Base-by-base conservation (phyloP, 2,329 filamentous ascomycete genomes). In the Raffaelea ambrosiae region DNA sequence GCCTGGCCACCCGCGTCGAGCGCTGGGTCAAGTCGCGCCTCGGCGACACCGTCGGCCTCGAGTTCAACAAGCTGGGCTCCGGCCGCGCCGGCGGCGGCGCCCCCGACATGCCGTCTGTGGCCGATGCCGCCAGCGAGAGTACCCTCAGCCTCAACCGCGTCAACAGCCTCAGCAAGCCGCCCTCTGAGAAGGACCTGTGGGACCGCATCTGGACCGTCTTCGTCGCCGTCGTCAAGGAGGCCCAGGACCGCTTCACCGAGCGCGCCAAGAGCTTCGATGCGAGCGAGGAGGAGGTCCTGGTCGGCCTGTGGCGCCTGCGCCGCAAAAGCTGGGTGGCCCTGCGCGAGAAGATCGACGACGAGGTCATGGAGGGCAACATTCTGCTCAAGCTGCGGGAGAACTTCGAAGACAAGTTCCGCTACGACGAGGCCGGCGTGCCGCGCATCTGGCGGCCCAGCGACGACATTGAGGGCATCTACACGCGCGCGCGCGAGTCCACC, bases 351-450 rank as follows among this genome's bases (percentile, higher is more conserved):
- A 86, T 98, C 53, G 91, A 97, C 33, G 93, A 98, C 61, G 93
- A 98, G 67, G 88, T 96, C 61, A 95, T 95, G 82, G 93, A 97
- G 68, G 91, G 91, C 59, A 98, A 97, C 61, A 82, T 98, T 47
- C 72, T 97, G 31, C 74, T 97, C 57, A 98, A 98, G 72, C 79
- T 98, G 45, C 82, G 93, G 33, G 93, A 98, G 66, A 97, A 96
- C 70, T 98, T 98, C 57, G 93, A 98, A 67, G 93, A 98, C 70
- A 96, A 95, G 67, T 98, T 98, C 77, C 84, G 93, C 54, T 98
- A 98, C 59, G 93, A 98, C 59, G 90, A 96, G 51, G 82, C 83
- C 7, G 93, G 93, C 22, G 93, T 98, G 4, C 93, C 93, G 5
- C 79, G 93, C 51, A 95, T 98, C 66, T 98, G 93, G 93, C 83